Base-by-base conservation (phyloP, 139 green algal genomes). In the Chlorella ohadii region DNA sequence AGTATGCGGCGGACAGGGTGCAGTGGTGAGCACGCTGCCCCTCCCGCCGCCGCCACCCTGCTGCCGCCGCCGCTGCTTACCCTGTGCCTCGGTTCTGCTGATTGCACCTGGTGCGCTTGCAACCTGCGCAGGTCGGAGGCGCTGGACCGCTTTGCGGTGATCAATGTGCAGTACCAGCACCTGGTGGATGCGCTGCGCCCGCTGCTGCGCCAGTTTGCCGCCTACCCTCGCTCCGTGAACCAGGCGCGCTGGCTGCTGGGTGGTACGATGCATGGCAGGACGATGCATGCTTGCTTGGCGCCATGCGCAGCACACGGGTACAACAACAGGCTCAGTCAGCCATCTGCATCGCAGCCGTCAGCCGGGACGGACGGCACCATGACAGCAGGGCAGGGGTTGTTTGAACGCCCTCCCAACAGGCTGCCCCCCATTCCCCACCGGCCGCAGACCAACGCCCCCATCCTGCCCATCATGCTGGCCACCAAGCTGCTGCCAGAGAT, bases 381-480 rank as follows among this genome's bases (percentile, higher is more conserved):
- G 44, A 51, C 44, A 51, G 44, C 44, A 51, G 44, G 9, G n/a
- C n/a, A 51, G 44, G 44, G 6, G 7, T 51, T 51, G 7, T 9
- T 9, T 9, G 6, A 6, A 51, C 44, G 44, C 44, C 6, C 44
- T 16, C 44, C 44, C 6, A 6, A 6, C 44, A 51, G 25, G 59
- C 27, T 41, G 28, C 5, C 27, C 19, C 16, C 16, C 15, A 9
- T n/a, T 19, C 6, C 72, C 20, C n/a, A 0, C 27, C 6, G 12
- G 51, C 51, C 51, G 78, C 78, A 83, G 79, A 67, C 57, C 67
- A 90, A 88, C 67, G 86, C 89, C 4, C 47, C 70, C 31, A 79
- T 87, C 22, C 68, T 94, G 56, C 90, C 90, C 68, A 92, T 94
- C 79, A 88, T 94, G 79, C 83, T 94, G 76, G 91, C 90, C 39